A percentile compares a stretch with the other conserved stretches of the same genome.
Conservation (phyloP, 495 filamentous ascomycete species). For the Penicillium riverlandense region DNA sequence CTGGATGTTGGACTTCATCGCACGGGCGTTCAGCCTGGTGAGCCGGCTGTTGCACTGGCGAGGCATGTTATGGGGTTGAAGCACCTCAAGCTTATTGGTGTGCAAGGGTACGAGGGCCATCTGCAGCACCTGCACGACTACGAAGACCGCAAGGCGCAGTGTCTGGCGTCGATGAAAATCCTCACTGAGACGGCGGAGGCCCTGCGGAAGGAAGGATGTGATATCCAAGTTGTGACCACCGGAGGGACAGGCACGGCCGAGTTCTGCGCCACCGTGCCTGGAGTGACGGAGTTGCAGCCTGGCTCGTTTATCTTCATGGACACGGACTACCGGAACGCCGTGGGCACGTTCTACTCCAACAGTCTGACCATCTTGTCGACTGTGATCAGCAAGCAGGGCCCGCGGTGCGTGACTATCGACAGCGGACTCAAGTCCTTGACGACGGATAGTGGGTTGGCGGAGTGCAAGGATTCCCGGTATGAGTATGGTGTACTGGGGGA, state of each 20-base stretch:
- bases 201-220: conserved; percentile 21
- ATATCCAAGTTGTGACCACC: conserved; percentile 27
- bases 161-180: conserved; percentile 23
- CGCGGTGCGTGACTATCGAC: conserved; percentile 26
- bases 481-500: conserved; percentile 27
- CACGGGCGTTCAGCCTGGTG: conserved; percentile 21
- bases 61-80: conserved; percentile 14
- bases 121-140: conserved; percentile 27
- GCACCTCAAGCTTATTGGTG: conserved; percentile 23
- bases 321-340: conserved; percentile 32
- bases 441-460: conserved; percentile 30
- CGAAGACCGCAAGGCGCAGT: conserved; percentile 22
- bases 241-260: conserved; percentile 32
- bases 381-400: conserved; percentile 28
- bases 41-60: conserved; percentile 21
- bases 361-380: conserved; percentile 29
- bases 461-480: conserved; percentile 29
- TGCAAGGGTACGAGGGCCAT: conserved; percentile 33
- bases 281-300: conserved; percentile 32
- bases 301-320: conserved; percentile 39
- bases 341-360: conserved; percentile 29
- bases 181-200: conserved; percentile 20
- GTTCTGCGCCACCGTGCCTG: conserved; percentile 30
- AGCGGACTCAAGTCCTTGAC: conserved; percentile 31
- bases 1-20: conserved; percentile 32